Base-by-base conservation (phyloP, 2,329 filamentous ascomycete genomes). In the Calonectria leucothoes region DNA sequence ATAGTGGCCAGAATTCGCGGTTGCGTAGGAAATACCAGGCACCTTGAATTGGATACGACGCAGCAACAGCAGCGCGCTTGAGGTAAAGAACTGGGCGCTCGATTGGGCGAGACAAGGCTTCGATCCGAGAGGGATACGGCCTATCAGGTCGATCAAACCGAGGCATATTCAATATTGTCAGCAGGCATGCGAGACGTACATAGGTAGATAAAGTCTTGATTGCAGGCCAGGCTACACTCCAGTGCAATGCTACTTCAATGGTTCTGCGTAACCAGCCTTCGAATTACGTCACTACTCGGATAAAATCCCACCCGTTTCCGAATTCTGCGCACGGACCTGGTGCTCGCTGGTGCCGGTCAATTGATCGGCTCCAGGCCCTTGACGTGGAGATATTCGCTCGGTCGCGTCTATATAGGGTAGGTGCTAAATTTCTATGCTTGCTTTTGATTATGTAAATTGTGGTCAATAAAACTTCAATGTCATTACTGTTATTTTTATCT, bases 1-100 rank as follows among this genome's bases (percentile, higher is more conserved):
- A 93, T 1, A 98, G 89, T 29, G 96, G 95, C 84, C 94, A 97
- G 77, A 97, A 93, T 79, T 94, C 95, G 27, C 91, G 92, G 82
- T 96, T 94, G 37, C 90, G 88, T 65, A 91, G 77, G 84, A 97
- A 98, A 86, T 96, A 98, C 86, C 91, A 92, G 81, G 98, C 92
- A 75, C 97, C 96, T 85, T 93, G 87, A 66, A 92, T 81, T 23
- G 91, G 91, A 75, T 91, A 93, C 4, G 87, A 88, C 3, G 86
- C 88, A 1, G 89, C 88, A 51, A 84, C 75, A 71, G 84, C 78
- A 15, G 86, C 89, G 64, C 88, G 85, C 48, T 76, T 82, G 52
- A 88, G 57, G 79, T 89, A 90, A 57, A 79, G 78, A 42, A 83
- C 77, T 4, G 86, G 86, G 14, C 86, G 83, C 63, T 83, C 77